Evolutionary conservation across 345 rosid species (phyloP), one percentile per base, ranked within the genome.

Genomic region (Schrenkiella parvula): DNA sequence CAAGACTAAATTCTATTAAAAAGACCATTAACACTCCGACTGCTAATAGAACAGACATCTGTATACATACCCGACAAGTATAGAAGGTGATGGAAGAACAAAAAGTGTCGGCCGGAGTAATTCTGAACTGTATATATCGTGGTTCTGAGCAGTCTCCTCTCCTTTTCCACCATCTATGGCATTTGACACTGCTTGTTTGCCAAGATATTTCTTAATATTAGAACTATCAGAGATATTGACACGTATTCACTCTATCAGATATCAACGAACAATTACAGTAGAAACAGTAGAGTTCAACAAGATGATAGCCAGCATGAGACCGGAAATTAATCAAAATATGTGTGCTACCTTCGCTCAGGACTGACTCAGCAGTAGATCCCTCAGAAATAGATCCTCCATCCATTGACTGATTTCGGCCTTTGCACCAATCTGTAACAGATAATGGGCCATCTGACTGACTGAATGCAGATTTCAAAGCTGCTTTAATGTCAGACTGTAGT

Each of bases 401-500:
- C 78, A 72, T 73, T 46, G 82, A 78, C 61, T 82, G 96, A 79
- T 83, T 72, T 9, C 87, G 91, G 78, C 98, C 97, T 82, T 82
- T 89, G 89, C 98, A 95, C 99, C 99, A 95, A 74, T 95, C 98
- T 38, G 81, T 85, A 63, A 90, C 88, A 55, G 88, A 80, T 72
- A 95, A 83, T 61, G 99, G 99, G 32, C 99, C 99, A 70, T 92
- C 97, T 80, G 89, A 82, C 79, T 50, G 81, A 63, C 81, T 78
- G 80, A 95, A 95, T 60, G 98, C 98, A 77, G 90, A 86, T 75
- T 88, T 95, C 81, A 95, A 79, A 74, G 96, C 96, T 51, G 89
- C 69, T 79, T 85, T 95, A 54, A 95, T 83, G 70, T 95, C 99
- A 70, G 97, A 86, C 38, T 95, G 95, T 66, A 91, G 89, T 79